Percentiles rank a stretch among this genome's conserved stretches.
These are phyloP conservation scores for Rhamnella rubrinervis DNA, from an alignment of 331 rosid species.

Conservation along the genomic window DNA sequence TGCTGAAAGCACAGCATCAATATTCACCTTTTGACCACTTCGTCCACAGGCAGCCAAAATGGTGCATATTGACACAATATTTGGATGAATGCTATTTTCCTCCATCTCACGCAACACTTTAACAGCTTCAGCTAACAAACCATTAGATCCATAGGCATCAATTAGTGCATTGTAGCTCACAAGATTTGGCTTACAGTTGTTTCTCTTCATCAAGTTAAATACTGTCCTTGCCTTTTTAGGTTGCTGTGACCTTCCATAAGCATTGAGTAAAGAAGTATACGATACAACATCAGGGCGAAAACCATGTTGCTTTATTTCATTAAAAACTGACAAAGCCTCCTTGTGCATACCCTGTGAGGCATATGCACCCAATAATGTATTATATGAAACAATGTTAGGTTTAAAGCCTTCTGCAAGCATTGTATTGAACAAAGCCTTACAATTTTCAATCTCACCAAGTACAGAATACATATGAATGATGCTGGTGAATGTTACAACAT, in stretches of 20 bases:
- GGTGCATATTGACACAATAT: slow-evolving; percentile 85
- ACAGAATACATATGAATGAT: slow-evolving; percentile 75
- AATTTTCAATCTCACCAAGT: slow-evolving; percentile 74
- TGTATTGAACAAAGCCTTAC: slow-evolving; percentile 63
- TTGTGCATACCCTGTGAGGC: slow-evolving; percentile 74
- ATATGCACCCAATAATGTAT: slow-evolving; percentile 80
- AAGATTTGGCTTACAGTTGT: slow-evolving; percentile 70
- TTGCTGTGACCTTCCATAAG: slow-evolving; percentile 81
- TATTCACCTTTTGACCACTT: slow-evolving; percentile 74
- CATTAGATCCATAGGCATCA: slow-evolving; percentile 88
- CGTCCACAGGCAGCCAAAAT: slow-evolving; percentile 93
- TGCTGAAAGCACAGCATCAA: slow-evolving; percentile 79
- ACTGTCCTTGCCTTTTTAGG: slow-evolving; percentile 69
- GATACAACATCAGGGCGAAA: slow-evolving; percentile 77
- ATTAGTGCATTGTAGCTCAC: slow-evolving; percentile 86
- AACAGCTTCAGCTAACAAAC: slow-evolving; percentile 75
- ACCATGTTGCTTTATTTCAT: slow-evolving; percentile 64
- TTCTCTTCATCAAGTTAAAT: slow-evolving; percentile 64
- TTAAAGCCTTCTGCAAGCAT: slow-evolving; percentile 84
- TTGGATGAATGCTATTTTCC: slow-evolving; percentile 74
- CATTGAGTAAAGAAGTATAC: slow-evolving; percentile 81
- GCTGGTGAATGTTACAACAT: slow-evolving; percentile 85
- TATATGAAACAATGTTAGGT: slow-evolving; percentile 77
- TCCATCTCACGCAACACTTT: slow-evolving; percentile 86
- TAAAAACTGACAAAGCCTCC: slow-evolving; percentile 64